Evolutionary conservation across 805 yeast genomes (phyloP).

Genomic region (Maudiozyma serrabonitensis): DNA sequence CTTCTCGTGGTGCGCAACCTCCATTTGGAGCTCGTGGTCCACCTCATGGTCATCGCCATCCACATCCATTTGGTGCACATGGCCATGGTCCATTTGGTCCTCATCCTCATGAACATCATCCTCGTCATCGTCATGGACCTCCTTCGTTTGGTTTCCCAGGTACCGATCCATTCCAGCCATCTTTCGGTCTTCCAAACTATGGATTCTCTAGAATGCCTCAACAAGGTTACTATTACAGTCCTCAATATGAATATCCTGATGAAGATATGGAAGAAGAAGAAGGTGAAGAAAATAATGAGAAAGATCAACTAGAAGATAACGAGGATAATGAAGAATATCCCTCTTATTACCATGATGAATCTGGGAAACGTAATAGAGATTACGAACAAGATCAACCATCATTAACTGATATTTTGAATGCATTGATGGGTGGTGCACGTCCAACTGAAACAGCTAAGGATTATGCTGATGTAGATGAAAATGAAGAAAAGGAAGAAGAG

Average conservation of each 20-base stretch:
- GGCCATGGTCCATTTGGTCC: background rate
- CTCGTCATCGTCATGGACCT: background rate
- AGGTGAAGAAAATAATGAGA: constrained; percentile 11
- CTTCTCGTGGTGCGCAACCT: background rate
- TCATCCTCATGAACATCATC: background rate
- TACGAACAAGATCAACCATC: constrained; percentile 6
- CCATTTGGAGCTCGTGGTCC: constrained; percentile 2
- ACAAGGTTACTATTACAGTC: constrained; percentile 19
- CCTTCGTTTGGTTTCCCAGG: background rate
- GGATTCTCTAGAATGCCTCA: constrained; percentile 7
- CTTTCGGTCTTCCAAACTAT: constrained; percentile 1
- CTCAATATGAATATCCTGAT: constrained; percentile 24
- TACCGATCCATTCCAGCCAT: constrained; percentile 1
- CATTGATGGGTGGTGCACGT: constrained; percentile 14
- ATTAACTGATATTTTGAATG: constrained; percentile 14
- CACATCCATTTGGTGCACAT: constrained; percentile 2
- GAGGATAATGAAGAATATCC: constrained; percentile 14
- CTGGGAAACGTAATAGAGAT: constrained; percentile 1
- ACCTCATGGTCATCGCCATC: constrained; percentile 2
- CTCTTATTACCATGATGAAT: constrained; percentile 17
- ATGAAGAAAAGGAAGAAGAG: constrained; percentile 5
- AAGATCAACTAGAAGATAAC: constrained; percentile 4
- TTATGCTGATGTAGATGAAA: background rate
- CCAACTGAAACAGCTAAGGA: background rate
- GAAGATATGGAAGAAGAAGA: constrained; percentile 21